A percentile compares a stretch with the other conserved stretches of the same genome.
phyloP scores from a whole-genome alignment of 106 monocot species.

The Apostasia ramifera region DNA sequence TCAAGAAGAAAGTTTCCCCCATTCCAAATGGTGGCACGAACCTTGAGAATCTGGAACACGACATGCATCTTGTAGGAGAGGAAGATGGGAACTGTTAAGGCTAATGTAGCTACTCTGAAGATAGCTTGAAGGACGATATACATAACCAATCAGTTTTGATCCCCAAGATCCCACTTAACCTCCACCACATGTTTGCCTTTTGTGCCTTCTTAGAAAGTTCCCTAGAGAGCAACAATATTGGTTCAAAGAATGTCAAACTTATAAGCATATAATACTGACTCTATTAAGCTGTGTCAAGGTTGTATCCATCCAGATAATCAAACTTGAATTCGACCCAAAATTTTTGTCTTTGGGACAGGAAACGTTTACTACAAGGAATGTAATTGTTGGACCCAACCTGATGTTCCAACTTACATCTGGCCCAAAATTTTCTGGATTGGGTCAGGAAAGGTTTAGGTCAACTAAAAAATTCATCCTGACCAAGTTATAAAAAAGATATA shows the following conservation, averaged over 20 bases:
- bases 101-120: conserved; percentile 89
- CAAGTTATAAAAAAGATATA: too few relatives aligned
- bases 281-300: too few relatives aligned
- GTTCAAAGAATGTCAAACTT: too few relatives aligned
- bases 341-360: too few relatives aligned
- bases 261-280: too few relatives aligned
- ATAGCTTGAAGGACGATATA: conserved; percentile 80
- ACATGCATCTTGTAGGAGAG: conserved; percentile 76
- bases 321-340: neutral
- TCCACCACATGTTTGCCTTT: conserved; percentile 93
- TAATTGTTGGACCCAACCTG: too few relatives aligned
- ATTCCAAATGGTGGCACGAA: conserved; percentile 83
- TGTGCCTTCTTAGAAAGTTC: conserved; percentile 98
- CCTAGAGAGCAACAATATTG: conserved; percentile 18
- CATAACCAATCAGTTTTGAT: conserved; percentile 77
- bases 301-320: too few relatives aligned
- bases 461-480: too few relatives aligned
- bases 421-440: too few relatives aligned
- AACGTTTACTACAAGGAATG: too few relatives aligned
- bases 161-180: conserved; percentile 76
- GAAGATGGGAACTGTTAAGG: conserved; percentile 84
- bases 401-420: too few relatives aligned
- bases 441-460: too few relatives aligned
- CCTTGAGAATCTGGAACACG: conserved; percentile 76
- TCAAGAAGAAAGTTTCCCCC: conserved; percentile 87